Evolutionary conservation across 2,329 filamentous ascomycete genomes (phyloP).

Genomic region (Sporothrix schenckii): DNA sequence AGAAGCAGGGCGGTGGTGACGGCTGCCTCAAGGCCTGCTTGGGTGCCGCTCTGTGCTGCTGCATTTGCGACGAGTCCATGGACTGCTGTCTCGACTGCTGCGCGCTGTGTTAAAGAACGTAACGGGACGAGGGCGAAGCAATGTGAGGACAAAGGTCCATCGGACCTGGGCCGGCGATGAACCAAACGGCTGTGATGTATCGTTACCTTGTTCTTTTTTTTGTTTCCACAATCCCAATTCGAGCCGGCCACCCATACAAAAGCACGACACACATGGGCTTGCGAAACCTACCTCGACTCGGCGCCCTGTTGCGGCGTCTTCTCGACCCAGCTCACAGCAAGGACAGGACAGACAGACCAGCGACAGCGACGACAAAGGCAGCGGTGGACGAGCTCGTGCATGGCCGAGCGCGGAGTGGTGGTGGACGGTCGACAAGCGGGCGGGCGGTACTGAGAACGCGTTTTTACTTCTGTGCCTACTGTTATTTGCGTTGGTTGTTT

Average conservation of each 20-base stretch:
- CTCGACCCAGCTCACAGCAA: background rate
- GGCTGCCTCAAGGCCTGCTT: constrained; percentile 46
- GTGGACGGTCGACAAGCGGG: background rate
- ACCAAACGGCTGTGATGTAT: background rate
- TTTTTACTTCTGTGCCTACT: too few relatives aligned
- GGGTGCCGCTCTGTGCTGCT: constrained; percentile 55
- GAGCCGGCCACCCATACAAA: background rate
- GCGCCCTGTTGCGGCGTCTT: background rate
- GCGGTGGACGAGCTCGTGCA: background rate
- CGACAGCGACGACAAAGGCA: background rate
- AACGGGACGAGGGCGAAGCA: background rate
- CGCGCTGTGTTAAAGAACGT: constrained; percentile 45
- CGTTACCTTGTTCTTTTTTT: background rate
- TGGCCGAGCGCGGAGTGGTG: background rate
- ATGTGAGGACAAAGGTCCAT: background rate
- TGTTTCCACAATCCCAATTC: background rate
- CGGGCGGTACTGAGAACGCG: background rate
- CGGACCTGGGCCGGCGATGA: background rate
- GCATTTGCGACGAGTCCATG: constrained; percentile 55
- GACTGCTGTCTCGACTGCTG: constrained; percentile 55
- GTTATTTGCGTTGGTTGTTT: background rate
- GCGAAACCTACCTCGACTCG: too few relatives aligned
- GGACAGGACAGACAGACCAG: background rate
- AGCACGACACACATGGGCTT: background rate
- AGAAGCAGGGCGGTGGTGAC: constrained; percentile 43